Conservation (phyloP, 345 rosid species). For the Bruguiera parviflora region DNA sequence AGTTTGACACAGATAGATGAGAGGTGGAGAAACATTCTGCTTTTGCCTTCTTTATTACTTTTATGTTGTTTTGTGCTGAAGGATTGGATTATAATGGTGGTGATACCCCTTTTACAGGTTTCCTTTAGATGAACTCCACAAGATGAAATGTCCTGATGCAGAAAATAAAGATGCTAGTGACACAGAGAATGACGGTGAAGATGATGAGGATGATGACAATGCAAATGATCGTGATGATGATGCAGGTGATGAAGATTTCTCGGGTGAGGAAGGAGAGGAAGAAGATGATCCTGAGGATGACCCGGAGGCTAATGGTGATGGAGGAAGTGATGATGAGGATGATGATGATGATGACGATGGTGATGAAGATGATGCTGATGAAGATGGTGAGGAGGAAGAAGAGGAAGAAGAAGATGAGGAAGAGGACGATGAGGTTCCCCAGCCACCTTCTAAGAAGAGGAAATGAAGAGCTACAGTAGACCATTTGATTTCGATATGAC, state of each 20-base stretch:
- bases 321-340: conserved; percentile 48
- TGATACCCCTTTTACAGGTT: conserved; percentile 32
- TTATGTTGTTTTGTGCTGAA: neutral
- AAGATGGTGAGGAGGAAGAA: conserved; percentile 30
- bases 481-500: neutral
- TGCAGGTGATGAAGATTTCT: conserved; percentile 48
- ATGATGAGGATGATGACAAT: conserved; percentile 30
- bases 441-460: conserved; percentile 65
- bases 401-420: conserved; percentile 39
- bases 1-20: conserved; percentile 29
- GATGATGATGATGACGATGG: conserved; percentile 41
- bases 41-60: neutral
- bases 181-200: conserved; percentile 46
- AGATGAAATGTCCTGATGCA: conserved; percentile 27
- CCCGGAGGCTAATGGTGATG: conserved; percentile 51
- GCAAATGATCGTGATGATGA: conserved; percentile 41
- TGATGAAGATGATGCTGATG: conserved; percentile 32
- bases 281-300: conserved; percentile 61
- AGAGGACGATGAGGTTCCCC: conserved; percentile 44
- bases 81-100: neutral
- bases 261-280: conserved; percentile 46
- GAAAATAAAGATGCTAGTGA: conserved; percentile 59
- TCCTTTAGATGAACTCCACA: conserved; percentile 39
- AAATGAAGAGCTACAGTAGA: conserved; percentile 38
- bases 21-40: conserved; percentile 28